A percentile compares a stretch with the other conserved stretches of the same genome.
Conservation (phyloP, 176 grass and related monocot genomes). For the maize (Zea mays) region DNA sequence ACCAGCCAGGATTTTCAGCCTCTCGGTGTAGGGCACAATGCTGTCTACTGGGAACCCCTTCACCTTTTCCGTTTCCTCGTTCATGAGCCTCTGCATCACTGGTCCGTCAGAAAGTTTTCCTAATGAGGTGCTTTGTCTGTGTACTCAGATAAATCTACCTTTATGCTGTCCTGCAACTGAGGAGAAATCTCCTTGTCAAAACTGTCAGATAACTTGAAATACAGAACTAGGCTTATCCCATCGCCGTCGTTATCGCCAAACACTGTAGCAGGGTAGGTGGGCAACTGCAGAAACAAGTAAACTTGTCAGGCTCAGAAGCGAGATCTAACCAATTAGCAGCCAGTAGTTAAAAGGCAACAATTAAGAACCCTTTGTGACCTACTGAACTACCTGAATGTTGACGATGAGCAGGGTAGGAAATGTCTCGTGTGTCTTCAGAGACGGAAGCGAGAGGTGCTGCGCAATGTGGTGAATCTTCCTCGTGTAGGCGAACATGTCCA, state of each 20-base stretch:
- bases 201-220: constrained; percentile 83
- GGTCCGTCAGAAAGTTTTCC: constrained; percentile 13
- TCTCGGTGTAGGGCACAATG: constrained; percentile 65
- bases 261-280: constrained; percentile 75
- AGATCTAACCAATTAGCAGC: constrained; percentile 4
- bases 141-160: constrained; percentile 37
- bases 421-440: constrained; percentile 57
- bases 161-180: constrained; percentile 73
- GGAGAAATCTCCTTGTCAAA: constrained; percentile 81
- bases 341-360: background rate
- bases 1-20: constrained; percentile 87
- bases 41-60: constrained; percentile 80
- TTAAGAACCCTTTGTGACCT: background rate
- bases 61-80: constrained; percentile 76
- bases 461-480: constrained; percentile 85
- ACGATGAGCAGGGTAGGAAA: constrained; percentile 82
- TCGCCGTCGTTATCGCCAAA: constrained; percentile 87
- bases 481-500: constrained; percentile 71
- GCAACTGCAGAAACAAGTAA: constrained; percentile 52
- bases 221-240: constrained; percentile 76
- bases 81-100: constrained; percentile 62
- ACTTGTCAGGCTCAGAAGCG: constrained; percentile 17
- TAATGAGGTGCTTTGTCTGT: background rate
- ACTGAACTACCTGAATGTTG: constrained; percentile 83
- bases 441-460: constrained; percentile 71